Conservation (phyloP, 1,284 basidiomycete genomes). For the Irpex sp. region DNA sequence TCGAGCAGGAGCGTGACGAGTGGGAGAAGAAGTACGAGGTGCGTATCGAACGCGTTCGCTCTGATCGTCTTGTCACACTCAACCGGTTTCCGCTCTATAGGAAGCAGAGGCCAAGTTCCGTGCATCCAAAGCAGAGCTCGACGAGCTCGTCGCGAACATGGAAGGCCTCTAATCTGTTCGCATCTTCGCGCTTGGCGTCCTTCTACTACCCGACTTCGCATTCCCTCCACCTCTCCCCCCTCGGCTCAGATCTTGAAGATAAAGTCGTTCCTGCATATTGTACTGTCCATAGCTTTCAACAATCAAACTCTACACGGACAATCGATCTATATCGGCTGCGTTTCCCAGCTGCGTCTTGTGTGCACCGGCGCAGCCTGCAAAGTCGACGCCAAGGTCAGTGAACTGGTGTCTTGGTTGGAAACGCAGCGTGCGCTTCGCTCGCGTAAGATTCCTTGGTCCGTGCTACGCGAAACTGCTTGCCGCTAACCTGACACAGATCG, state of each 20-base stretch:
- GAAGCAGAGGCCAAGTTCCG: conserved; percentile 75
- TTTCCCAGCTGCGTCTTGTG: background rate
- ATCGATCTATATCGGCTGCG: background rate
- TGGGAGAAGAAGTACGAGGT: conserved; percentile 98
- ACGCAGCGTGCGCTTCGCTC: background rate
- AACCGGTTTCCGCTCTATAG: conserved; percentile 36
- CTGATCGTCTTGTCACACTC: background rate
- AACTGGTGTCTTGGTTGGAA: background rate
- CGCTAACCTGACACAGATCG: background rate
- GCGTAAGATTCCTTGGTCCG: background rate
- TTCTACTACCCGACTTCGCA: conserved; percentile 4
- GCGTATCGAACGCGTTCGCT: conserved; percentile 24
- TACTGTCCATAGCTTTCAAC: conserved; percentile 10
- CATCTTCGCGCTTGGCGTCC: background rate
- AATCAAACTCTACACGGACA: conserved; percentile 7
- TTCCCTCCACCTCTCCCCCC: background rate
- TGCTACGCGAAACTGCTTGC: background rate
- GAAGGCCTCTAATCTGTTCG: conserved; percentile 59
- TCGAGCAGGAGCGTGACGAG: conserved; percentile 88
- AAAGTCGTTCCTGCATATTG: conserved; percentile 5
- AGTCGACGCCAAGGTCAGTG: background rate
- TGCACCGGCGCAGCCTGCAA: background rate
- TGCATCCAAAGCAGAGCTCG: conserved; percentile 80
- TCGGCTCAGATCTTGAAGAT: conserved; percentile 6
- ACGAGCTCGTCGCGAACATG: conserved; percentile 84